A percentile compares a stretch with the other conserved stretches of the same genome.
These are phyloP conservation scores for Lasiosphaeria hispida DNA, from an alignment of 495 filamentous ascomycete genomes.

Conservation along the genomic window DNA sequence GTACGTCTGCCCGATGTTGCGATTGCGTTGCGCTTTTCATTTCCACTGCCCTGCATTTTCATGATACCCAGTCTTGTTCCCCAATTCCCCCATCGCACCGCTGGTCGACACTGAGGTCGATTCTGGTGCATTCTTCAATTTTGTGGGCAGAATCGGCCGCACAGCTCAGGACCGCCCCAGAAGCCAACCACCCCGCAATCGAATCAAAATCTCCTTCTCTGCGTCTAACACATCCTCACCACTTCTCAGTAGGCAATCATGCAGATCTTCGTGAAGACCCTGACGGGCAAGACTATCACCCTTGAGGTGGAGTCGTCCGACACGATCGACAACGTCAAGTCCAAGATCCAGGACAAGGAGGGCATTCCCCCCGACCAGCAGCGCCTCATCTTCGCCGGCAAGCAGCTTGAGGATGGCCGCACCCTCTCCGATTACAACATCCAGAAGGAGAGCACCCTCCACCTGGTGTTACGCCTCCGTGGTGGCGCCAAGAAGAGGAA, in stretches of 20 bases:
- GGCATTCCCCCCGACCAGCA: conserved; percentile 99
- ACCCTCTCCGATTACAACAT: conserved; percentile 99
- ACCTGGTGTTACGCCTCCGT: conserved; percentile 96
- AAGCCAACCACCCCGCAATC: neutral
- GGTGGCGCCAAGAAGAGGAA: conserved; percentile 98
- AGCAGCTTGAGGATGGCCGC: conserved; percentile 99
- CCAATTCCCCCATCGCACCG: conserved; percentile 3
- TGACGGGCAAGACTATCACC: conserved; percentile 99
- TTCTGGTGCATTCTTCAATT: neutral
- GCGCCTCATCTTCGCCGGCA: conserved; percentile 99
- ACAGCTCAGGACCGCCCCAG: conserved; percentile 1
- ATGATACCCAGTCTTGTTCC: conserved; percentile 31
- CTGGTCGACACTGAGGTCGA: conserved; percentile 3
- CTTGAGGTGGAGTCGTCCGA: conserved; percentile 99
- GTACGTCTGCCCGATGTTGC: conserved; percentile 46
- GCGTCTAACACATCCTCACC: conserved; percentile 32
- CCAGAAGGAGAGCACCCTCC: conserved; percentile 99
- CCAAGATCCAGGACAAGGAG: conserved; percentile 94
- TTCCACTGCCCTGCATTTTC: conserved; percentile 14
- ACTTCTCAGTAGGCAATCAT: conserved; percentile 62
- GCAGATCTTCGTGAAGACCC: conserved; percentile 99
- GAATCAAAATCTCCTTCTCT: conserved; percentile 15
- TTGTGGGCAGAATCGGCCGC: conserved; percentile 5
- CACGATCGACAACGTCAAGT: conserved; percentile 99
- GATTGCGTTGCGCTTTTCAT: conserved; percentile 24